Evolutionary conservation across 2,329 filamentous ascomycete species (phyloP).

Genomic region (Aureobasidium uvarum): DNA sequence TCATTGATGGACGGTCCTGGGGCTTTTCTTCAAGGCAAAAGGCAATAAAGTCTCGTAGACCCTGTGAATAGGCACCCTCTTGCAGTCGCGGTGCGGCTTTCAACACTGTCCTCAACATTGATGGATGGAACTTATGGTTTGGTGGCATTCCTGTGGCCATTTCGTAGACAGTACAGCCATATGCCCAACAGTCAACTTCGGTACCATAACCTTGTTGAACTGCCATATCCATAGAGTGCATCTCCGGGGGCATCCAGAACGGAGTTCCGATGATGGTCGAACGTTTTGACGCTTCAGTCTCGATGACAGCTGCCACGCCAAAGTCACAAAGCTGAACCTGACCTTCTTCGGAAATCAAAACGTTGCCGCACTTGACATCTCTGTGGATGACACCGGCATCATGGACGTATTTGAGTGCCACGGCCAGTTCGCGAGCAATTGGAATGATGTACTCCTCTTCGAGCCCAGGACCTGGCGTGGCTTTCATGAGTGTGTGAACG

Average conservation of each 20-base stretch:
- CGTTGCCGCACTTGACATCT: slow-evolving; percentile 70
- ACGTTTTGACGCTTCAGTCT: slow-evolving; percentile 71
- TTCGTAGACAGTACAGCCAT: slow-evolving; percentile 76
- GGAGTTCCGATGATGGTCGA: slow-evolving; percentile 79
- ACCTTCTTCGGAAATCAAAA: slow-evolving; percentile 73
- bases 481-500: slow-evolving; percentile 63
- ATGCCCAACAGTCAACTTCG: slow-evolving; percentile 75
- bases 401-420: slow-evolving; percentile 61
- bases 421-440: slow-evolving; percentile 62
- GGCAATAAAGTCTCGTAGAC: slow-evolving; percentile 67
- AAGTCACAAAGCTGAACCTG: slow-evolving; percentile 81
- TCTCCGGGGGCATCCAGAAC: slow-evolving; percentile 83
- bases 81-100: slow-evolving; percentile 67
- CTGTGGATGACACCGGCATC: slow-evolving; percentile 65
- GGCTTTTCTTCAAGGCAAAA: slow-evolving; percentile 71
- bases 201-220: slow-evolving; percentile 44
- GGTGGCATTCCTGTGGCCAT: slow-evolving; percentile 76
- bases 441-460: slow-evolving; percentile 63
- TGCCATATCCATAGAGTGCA: slow-evolving; percentile 40
- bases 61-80: slow-evolving; percentile 67
- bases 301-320: slow-evolving; percentile 75
- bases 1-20: slow-evolving; percentile 65
- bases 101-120: slow-evolving; percentile 56
- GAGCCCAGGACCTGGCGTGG: slow-evolving; percentile 42
- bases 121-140: slow-evolving; percentile 58